Evolutionary conservation across 108 stramenopile species (phyloP).

Genomic region (Chaetoceros tenuissimus): DNA sequence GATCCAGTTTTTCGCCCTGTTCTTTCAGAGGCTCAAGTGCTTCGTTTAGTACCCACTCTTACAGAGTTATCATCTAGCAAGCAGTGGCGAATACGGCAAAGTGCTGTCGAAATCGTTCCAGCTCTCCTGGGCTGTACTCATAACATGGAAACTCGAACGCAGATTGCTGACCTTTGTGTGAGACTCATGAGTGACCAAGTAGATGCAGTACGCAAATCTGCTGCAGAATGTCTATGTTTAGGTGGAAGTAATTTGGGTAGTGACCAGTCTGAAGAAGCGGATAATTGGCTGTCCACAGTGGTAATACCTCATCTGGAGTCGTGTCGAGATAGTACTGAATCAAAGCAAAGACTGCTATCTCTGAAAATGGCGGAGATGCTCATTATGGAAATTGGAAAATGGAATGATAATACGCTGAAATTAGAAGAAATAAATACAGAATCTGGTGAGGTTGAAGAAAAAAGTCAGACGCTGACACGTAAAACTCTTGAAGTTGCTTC

Average conservation of each 20-base stretch:
- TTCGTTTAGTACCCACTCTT: constrained; percentile 74
- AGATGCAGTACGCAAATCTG: constrained; percentile 74
- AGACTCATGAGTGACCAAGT: constrained; percentile 71
- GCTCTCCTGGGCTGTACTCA: constrained; percentile 79
- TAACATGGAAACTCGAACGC: constrained; percentile 66
- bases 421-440: constrained; percentile 23
- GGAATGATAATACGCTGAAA: constrained; percentile 35
- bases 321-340: constrained; percentile 51
- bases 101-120: constrained; percentile 88
- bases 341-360: constrained; percentile 66
- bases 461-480: constrained; percentile 40
- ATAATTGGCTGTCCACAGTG: constrained; percentile 75
- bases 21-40: constrained; percentile 73
- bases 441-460: constrained; percentile 19
- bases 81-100: constrained; percentile 86
- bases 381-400: constrained; percentile 32
- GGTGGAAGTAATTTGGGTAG: constrained; percentile 77
- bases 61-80: constrained; percentile 68
- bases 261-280: constrained; percentile 58
- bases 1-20: constrained; percentile 82
- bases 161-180: constrained; percentile 72
- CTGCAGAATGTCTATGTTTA: constrained; percentile 77
- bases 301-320: constrained; percentile 65
- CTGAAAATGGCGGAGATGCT: constrained; percentile 83
- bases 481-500: constrained; percentile 57